Evolutionary conservation across 257 asterid genomes (phyloP), one percentile per base, ranked within the genome.

Genomic region (Penstemon eatonii): DNA sequence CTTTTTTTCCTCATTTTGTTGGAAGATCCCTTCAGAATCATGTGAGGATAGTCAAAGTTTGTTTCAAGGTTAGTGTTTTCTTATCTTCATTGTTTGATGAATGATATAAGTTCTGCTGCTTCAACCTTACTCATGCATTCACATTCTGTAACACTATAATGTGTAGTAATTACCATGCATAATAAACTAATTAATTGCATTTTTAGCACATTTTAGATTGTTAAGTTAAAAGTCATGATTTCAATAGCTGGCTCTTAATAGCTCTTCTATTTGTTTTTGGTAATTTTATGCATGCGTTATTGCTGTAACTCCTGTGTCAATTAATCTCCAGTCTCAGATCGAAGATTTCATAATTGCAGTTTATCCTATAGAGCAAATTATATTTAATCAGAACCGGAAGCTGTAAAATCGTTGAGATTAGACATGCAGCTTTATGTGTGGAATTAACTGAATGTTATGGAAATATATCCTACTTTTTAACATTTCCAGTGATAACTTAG

Each of bases 1-100:
- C 3, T 85, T 90, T 71, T 83, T 88, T 53, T 85, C 89, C 66
- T 86, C 94, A 52, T 93, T 93, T 80, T 84, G 90, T 72, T 93
- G 99, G 99, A 88, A 61, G 80, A 80, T 93, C 71, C 97, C 97
- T 69, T 80, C 88, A 19, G 74, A 67, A 49, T 37, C 5, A 37
- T 19, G 67, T 41, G 4, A 76, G 39, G 65, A 75, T 60, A 81
- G 95, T 97, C 88, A 12, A 78, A 45, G 38, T 49, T 25, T 11
- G 6, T 63, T 68, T 56, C 55, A 37, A 39, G n/a, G 19, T 64
- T 58, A 7, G 1, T 76, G 79, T 71, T 25, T 25, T 1, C 33
- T 25, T 25, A 25, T 25, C 33, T 25, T 38, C 47, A 44, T 6
- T 65, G 42, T 63, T 63, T 13, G 53, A 56, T 19, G 13, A 42